Evolutionary conservation across 192 early-diverging fungal species (phyloP), one percentile per base, ranked within the genome.

Genomic region (Haplosporangium gracile): DNA sequence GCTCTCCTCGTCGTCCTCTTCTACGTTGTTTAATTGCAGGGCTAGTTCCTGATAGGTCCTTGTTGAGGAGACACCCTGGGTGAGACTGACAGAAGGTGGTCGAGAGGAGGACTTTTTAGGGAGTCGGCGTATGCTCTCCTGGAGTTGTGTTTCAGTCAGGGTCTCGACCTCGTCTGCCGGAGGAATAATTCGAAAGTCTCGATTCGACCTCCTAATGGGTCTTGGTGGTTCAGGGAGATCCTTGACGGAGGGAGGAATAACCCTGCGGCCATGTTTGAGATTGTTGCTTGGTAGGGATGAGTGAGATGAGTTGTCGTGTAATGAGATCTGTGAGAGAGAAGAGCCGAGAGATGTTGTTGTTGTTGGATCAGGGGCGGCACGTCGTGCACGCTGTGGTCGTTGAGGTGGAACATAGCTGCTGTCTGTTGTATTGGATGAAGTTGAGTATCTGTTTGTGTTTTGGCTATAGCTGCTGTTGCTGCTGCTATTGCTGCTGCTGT

Each of bases 241-340:
- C 32, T 78, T 39, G 5, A 70, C 75, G 2, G 81, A 82, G 36
- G 76, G 0, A 5, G 20, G 18, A 51, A 5, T 75, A 16, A 76
- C 49, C 34, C 68, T 45, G 16, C 68, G 76, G 65, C n/a, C 77
- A 68, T 78, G 72, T 49, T 42, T 29, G 7, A 63, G 34, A 57
- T 72, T 78, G 49, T 34, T 63, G 49, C 51, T 38, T 1, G 71
- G 71, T 13, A 75, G 22, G 51, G 76, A 77, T 18, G 29, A 47
- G 45, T 75, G 68, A 10, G 40, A 42, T 13, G 22, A 20, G 16
- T 76, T 70, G 11, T 85, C 83, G 45, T 80, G 55, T 16, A 85
- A 68, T 4, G 83, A 79, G 57, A 85, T 34, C 36, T 78, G 74
- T 20, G 83, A 85, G 49, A 80, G 43, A n/a, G 83, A 85, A 20